Evolutionary conservation across 768 basidiomycete species (phyloP).

Genomic region (Polyporus arcularius): DNA sequence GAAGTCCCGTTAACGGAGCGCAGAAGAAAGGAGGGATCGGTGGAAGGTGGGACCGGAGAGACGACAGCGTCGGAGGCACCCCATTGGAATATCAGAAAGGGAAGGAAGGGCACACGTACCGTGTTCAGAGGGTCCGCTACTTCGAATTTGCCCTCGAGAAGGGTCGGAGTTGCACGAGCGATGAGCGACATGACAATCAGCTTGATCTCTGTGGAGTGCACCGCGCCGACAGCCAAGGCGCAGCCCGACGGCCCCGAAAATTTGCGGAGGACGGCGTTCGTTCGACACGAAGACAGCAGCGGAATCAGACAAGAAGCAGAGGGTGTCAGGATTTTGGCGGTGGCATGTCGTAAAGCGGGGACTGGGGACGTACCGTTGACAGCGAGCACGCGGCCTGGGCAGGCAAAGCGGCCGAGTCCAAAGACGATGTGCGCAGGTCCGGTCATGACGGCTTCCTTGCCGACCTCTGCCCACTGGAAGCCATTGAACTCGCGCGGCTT

Average conservation of each 20-base stretch:
- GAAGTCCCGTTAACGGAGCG: not conserved
- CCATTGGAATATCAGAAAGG: not conserved
- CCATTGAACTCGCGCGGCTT: slow-evolving; percentile 31
- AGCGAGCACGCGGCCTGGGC: slow-evolving; percentile 35
- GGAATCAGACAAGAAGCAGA: not conserved
- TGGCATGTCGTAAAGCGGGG: no score
- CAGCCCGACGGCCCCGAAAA: no score
- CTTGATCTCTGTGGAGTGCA: slow-evolving; percentile 32
- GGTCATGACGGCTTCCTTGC: slow-evolving; percentile 32
- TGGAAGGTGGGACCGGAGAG: not conserved
- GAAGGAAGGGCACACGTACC: slow-evolving; percentile 6
- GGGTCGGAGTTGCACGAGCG: slow-evolving; percentile 30
- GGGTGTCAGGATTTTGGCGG: no score
- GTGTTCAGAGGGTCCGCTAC: slow-evolving; percentile 37
- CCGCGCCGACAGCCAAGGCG: no score
- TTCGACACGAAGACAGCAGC: not conserved
- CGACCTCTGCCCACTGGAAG: slow-evolving; percentile 32
- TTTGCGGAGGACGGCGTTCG: not conserved
- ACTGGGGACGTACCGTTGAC: slow-evolving; percentile 26
- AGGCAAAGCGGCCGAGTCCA: slow-evolving; percentile 37
- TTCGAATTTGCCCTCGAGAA: slow-evolving; percentile 32
- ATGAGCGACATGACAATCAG: slow-evolving; percentile 36
- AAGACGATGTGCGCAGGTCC: slow-evolving; percentile 34
- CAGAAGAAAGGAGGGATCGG: not conserved
- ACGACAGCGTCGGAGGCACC: not conserved